These are phyloP conservation scores for Dimargaris cristalligena DNA, from an alignment of 192 early-diverging fungal species.

Conservation along the genomic window DNA sequence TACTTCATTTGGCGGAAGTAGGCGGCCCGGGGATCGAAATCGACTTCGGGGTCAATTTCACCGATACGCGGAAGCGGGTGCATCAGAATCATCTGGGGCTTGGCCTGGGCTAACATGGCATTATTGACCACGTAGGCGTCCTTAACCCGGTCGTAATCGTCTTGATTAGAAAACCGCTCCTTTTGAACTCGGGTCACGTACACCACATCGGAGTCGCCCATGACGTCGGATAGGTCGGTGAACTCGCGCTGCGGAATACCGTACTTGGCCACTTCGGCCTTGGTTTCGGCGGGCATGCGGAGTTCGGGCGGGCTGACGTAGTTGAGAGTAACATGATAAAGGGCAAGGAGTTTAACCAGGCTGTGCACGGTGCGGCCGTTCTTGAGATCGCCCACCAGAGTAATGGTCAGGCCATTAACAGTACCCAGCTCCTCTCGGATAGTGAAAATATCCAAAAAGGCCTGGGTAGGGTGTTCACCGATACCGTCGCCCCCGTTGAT, in stretches of 20 bases:
- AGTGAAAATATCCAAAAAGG: constrained; percentile 90
- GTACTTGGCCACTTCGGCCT: constrained; percentile 37
- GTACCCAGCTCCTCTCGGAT: constrained; percentile 89
- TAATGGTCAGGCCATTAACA: constrained; percentile 88
- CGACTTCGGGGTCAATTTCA: constrained; percentile 94
- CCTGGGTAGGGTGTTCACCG: constrained; percentile 97
- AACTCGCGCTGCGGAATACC: constrained; percentile 53
- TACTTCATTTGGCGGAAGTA: constrained; percentile 99
- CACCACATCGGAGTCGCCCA: constrained; percentile 79
- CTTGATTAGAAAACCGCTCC: constrained; percentile 65
- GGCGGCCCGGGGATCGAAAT: constrained; percentile 91
- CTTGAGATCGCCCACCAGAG: constrained; percentile 91
- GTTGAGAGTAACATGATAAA: constrained; percentile 88
- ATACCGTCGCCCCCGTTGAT: constrained; percentile 95
- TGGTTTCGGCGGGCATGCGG: constrained; percentile 73
- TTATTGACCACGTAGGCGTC: constrained; percentile 75
- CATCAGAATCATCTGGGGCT: constrained; percentile 96
- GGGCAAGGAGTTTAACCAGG: constrained; percentile 69
- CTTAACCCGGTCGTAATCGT: constrained; percentile 69
- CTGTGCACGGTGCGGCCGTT: constrained; percentile 97
- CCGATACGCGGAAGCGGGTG: constrained; percentile 89
- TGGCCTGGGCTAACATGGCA: constrained; percentile 65
- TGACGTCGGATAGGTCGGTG: constrained; percentile 53
- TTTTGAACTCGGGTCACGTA: constrained; percentile 96
- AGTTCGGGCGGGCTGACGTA: constrained; percentile 75